Evolutionary conservation across 1,284 basidiomycete species (phyloP), one percentile per base, ranked within the genome.

Genomic region (Fomitopsis pinicola): DNA sequence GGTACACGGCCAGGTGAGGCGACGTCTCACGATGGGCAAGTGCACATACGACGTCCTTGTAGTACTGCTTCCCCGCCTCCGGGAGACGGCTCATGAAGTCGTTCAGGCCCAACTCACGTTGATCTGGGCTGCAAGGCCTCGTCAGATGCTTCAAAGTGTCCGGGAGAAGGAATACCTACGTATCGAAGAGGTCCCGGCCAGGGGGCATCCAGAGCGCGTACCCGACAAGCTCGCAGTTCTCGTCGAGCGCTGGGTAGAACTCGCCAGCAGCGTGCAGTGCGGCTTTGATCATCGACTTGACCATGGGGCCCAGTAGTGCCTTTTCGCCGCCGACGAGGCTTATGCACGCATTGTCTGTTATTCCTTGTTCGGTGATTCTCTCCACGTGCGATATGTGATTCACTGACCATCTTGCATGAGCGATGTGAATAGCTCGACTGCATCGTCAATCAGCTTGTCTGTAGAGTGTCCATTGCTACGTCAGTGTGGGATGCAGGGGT

Each of bases 151-250:
- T 10, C 44, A 2, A 22, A 14, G 12, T 15, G 12, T 4, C 17
- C 22, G 35, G 22, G 19, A 5, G 6, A 10, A 33, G n/a, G 5
- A 17, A 22, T 5, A 59, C 65, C 5, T 58, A 69, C 68, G 66
- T 68, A 56, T 64, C 65, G 57, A 66, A 64, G 6, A 65, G 57
- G 22, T 66, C 66, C 19, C 62, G 58, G 1, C 64, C 63, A 2
- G 67, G 67, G 0, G 68, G 67, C 59, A 64, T 66, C 60, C 64
- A 64, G 36, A 66, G 60, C 42, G 64, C 48, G 61, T 60, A 70
- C 0, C 68, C 68, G 6, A 66, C 53, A 1, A 68, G 58, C 22
- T 64, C 63, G 22, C 50, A 63, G 12, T 58, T 62, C 50, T 59
- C 64, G 40, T 67, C 59, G 1, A 46, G 60, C 0, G 68, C 68